These are phyloP conservation scores for Rutstroemia sp. DNA, from an alignment of 2,329 filamentous ascomycete species.

Conservation along the genomic window DNA sequence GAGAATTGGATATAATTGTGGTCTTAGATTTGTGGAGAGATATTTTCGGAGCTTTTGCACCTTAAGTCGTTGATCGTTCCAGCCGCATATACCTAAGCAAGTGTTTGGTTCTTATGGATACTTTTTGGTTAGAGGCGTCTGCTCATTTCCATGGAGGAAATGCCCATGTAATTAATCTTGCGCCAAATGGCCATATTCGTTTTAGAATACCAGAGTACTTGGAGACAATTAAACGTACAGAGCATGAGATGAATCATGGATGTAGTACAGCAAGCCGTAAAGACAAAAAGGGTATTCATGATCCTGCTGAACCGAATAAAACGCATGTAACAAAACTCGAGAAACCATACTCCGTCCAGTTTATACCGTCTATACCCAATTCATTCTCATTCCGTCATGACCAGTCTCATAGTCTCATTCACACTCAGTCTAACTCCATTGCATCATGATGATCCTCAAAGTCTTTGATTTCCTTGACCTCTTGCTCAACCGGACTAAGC, in stretches of 20 bases:
- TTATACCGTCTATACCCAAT: not conserved
- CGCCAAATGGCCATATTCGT: no score
- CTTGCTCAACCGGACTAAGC: constrained; percentile 8
- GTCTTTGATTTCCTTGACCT: not conserved
- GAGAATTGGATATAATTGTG: no score
- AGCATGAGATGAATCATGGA: not conserved
- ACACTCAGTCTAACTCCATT: constrained; percentile 23
- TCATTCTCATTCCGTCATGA: not conserved
- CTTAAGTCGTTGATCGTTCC: no score
- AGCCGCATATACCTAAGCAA: no score
- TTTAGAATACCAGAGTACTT: no score
- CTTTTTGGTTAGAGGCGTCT: no score
- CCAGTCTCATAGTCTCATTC: not conserved
- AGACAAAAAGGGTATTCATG: constrained; percentile 3
- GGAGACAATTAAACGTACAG: not conserved
- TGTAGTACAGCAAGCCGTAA: not conserved
- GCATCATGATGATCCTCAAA: constrained; percentile 14
- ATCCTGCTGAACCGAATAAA: not conserved
- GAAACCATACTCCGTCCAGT: not conserved
- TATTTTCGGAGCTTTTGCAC: no score
- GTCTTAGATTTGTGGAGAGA: no score
- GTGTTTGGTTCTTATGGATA: no score
- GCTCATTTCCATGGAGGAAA: no score
- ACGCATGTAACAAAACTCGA: not conserved
- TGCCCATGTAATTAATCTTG: no score